Base-by-base conservation (phyloP, 495 filamentous ascomycete species). In the Penicillium canescens region DNA sequence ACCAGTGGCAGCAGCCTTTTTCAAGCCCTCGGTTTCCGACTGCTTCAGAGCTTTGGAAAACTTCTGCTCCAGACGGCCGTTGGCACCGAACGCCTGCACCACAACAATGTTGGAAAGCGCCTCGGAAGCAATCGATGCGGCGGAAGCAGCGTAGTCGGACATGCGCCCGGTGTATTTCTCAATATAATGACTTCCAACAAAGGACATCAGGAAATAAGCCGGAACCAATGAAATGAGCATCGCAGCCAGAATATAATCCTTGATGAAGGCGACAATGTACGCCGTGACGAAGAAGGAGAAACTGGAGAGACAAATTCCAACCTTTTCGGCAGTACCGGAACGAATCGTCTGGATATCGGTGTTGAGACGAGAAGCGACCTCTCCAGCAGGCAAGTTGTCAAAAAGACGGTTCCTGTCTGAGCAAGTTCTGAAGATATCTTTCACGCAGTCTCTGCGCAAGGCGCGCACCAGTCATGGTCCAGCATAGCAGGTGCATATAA, bases 301-400 rank as follows among this genome's bases (percentile, higher is more conserved):
- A 34, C 77, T 80, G 33, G 76, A 73, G 28, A 88, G 62, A 39
- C 76, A 78, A 6, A 87, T 78, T 28, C 84, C 85, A 12, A 85
- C 83, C 59, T 89, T 89, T 66, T 89, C 86, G 1, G 82, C 81
- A 9, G 84, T 86, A 20, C 86, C 86, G 0, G 78, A 78, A 31
- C 78, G 82, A 51, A 88, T 82, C 6, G 78, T 75, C 44, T 82
- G 77, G 28, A 86, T 81, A 55, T 89, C 85, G 42, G 71, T 74
- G 34, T 74, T 84, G 13, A 89, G 69, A 31, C 83, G 74, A 18
- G 81, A 80, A 4, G 83, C 76, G n/a, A 87, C 82, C 68, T 88
- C 83, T 7, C 82, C 79, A 0, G 80, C 69, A 3, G 81, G 75
- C 5, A 77, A 59, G 26, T 68, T 60, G 46, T 88, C 85, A 53